Base-by-base conservation (phyloP, 75 land plant species). In the Adiantum capillusveneris region DNA sequence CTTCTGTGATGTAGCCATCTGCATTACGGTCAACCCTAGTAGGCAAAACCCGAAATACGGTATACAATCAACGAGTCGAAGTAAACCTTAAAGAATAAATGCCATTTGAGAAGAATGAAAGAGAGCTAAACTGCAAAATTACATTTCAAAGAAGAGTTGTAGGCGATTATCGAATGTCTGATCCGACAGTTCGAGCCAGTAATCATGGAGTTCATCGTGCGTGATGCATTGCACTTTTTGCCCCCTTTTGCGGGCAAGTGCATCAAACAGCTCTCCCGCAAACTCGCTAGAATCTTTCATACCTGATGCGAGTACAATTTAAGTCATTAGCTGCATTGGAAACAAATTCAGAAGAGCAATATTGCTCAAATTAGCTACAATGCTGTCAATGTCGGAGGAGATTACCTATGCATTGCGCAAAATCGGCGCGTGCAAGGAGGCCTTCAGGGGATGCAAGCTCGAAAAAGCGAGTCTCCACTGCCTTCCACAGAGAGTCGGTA, bases 261-360 rank as follows among this genome's bases (percentile, higher is more conserved):
- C 78, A 31, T 75, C 78, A 53, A 64, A 75, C 0, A 75, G 53
- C 36, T 75, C 78, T 1, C 25, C 16, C n/a, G 78, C 78, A 59
- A 75, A 75, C 18, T 75, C 78, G 5, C 71, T 64, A 20, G 78
- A 75, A 26, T 75, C 74, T 11, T 74, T 56, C 74, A 75, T 75
- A 11, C 74, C 77, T 75, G 73, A 42, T 27, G 22, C 9, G 7
- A 59, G 37, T 34, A 9, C 37, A 34, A 34, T 34, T 34, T 34
- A n/a, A n/a, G n/a, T n/a, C n/a, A n/a, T n/a, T n/a, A n/a, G n/a
- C n/a, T n/a, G n/a, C n/a, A n/a, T n/a, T n/a, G n/a, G n/a, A n/a
- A n/a, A n/a, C n/a, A n/a, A n/a, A n/a, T n/a, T n/a, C n/a, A n/a
- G n/a, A n/a, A n/a, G n/a, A n/a, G n/a, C n/a, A n/a, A n/a, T n/a